A percentile compares a stretch with the other conserved stretches of the same genome.
These are phyloP conservation scores for Globisporangium spinosum DNA, from an alignment of 352 stramenopile genomes.

Conservation along the genomic window DNA sequence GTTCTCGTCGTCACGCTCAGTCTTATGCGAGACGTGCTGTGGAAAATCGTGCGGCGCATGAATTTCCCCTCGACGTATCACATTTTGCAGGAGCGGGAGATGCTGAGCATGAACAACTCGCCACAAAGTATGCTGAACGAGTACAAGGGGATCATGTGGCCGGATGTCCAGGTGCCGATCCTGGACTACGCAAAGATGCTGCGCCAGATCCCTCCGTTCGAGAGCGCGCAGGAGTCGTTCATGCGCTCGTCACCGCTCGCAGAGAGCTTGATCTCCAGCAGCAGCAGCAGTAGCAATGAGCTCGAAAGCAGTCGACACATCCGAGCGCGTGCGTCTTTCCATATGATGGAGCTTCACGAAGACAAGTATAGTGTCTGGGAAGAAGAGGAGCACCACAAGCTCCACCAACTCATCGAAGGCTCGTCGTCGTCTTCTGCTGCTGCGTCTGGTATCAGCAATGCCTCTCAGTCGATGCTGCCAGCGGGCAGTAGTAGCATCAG, in stretches of 20 bases:
- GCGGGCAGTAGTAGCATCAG: not conserved
- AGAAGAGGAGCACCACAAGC: not conserved
- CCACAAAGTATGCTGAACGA: constrained; percentile 49
- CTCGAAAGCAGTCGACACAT: constrained; percentile 30
- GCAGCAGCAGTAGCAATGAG: constrained; percentile 12
- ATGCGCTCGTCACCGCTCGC: constrained; percentile 54
- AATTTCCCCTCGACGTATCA: constrained; percentile 68
- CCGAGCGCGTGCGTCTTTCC: constrained; percentile 56
- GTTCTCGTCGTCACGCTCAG: constrained; percentile 56
- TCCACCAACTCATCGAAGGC: constrained; percentile 14
- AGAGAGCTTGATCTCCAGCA: constrained; percentile 45
- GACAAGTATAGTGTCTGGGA: constrained; percentile 11
- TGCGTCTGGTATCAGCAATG: not conserved
- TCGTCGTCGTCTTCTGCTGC: constrained; percentile 1
- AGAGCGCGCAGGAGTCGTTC: constrained; percentile 54
- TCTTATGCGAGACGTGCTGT: constrained; percentile 62
- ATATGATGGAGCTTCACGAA: constrained; percentile 25
- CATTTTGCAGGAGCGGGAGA: constrained; percentile 74
- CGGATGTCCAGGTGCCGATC: constrained; percentile 36
- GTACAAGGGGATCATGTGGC: constrained; percentile 29
- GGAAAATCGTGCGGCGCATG: constrained; percentile 69
- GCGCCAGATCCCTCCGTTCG: constrained; percentile 37
- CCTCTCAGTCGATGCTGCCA: not conserved
- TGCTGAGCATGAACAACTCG: constrained; percentile 56
- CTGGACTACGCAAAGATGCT: constrained; percentile 55